A percentile compares a stretch with the other conserved stretches of the same genome.
Evolutionary conservation across 768 basidiomycete species (phyloP).

Genomic region (Psilocybe subaeruginosa): DNA sequence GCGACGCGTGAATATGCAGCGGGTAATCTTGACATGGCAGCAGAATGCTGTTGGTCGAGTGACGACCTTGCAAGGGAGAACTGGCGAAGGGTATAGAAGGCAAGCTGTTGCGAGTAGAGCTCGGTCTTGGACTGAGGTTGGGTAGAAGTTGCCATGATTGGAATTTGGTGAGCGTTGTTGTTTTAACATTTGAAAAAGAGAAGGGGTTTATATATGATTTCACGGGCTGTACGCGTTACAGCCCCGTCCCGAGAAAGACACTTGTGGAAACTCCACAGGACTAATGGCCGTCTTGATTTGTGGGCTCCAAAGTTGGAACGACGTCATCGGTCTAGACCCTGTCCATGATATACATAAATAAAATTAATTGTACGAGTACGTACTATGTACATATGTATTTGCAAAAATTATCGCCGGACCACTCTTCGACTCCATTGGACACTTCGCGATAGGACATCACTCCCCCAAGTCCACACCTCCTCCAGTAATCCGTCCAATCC

Average conservation of each 20-base stretch:
- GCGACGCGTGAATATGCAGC: conserved; percentile 32
- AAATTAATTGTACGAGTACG: conserved; percentile 5
- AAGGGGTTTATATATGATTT: conserved; percentile 1
- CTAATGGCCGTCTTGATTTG: not conserved
- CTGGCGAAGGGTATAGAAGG: conserved; percentile 51
- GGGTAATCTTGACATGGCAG: conserved; percentile 40
- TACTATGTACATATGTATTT: conserved; percentile 8
- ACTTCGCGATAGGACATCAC: conserved; percentile 35
- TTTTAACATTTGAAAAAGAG: not conserved
- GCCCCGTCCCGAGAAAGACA: not conserved
- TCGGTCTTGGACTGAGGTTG: conserved; percentile 31
- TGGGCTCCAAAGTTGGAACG: not conserved
- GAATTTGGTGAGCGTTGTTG: not conserved
- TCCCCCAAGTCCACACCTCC: conserved; percentile 62
- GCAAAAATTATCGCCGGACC: conserved; percentile 33
- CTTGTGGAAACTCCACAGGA: not conserved
- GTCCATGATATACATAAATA: not conserved
- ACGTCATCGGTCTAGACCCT: conserved; percentile 1
- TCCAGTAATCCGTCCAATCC: conserved; percentile 68
- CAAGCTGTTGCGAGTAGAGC: conserved; percentile 50
- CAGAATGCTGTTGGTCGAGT: conserved; percentile 32
- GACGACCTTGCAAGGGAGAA: conserved; percentile 40
- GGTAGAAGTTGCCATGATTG: conserved; percentile 26
- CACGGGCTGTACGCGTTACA: not conserved
- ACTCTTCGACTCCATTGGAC: conserved; percentile 40